A percentile compares a stretch with the other conserved stretches of the same genome.
Evolutionary conservation across 2,329 filamentous ascomycete species (phyloP).

Genomic region (Arthrobotrys entomopaga): DNA sequence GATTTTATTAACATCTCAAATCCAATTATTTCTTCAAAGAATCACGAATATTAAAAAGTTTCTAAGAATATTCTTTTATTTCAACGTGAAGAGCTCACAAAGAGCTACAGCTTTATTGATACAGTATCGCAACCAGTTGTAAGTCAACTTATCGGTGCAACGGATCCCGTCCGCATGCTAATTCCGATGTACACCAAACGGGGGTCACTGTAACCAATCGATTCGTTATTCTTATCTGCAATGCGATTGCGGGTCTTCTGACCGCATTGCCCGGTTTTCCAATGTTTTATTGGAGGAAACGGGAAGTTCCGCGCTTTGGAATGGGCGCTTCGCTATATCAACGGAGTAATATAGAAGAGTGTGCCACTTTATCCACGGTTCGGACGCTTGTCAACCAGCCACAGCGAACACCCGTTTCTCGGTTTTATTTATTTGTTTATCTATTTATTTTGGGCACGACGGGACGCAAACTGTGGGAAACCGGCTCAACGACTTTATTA

Average conservation of each 20-base stretch:
- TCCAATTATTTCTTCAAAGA: neutral
- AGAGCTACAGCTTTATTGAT: conserved; percentile 4
- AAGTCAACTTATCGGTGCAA: conserved; percentile 13
- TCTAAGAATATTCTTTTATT: neutral
- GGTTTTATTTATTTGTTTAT: neutral
- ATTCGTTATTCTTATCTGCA: conserved; percentile 1
- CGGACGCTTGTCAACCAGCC: conserved; percentile 25
- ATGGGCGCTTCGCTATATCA: conserved; percentile 2
- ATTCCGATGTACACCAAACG: conserved; percentile 13
- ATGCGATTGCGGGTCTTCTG: conserved; percentile 45
- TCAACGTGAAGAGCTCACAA: neutral
- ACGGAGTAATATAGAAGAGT: conserved; percentile 41
- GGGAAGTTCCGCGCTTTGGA: conserved; percentile 22
- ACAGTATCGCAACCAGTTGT: neutral
- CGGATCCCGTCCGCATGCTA: conserved; percentile 28
- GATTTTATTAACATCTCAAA: conserved; percentile 16
- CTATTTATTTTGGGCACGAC: neutral
- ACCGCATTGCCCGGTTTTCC: conserved; percentile 31
- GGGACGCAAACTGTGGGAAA: conserved; percentile 19
- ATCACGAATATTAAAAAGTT: neutral
- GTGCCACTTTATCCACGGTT: conserved; percentile 50
- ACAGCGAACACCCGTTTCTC: neutral
- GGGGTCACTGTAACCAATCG: neutral
- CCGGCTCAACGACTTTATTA: conserved; percentile 21
- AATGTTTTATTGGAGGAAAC: conserved; percentile 44